Evolutionary conservation across 2,329 filamentous ascomycete genomes (phyloP).

Genomic region (Xylaria polymorpha): DNA sequence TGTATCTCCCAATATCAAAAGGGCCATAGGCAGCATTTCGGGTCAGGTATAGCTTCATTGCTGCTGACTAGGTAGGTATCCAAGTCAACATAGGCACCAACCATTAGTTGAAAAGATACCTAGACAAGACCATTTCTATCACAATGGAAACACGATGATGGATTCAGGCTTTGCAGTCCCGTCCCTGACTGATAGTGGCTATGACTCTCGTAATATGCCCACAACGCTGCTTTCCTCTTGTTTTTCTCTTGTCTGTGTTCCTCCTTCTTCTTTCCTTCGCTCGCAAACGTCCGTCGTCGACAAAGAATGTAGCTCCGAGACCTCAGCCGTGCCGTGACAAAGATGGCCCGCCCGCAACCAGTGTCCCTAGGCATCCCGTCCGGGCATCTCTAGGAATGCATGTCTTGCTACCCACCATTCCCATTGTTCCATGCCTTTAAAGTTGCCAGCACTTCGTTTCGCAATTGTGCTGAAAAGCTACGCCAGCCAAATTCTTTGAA

Average conservation of each 20-base stretch:
- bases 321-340: constrained; percentile 16
- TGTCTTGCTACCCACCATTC: constrained; percentile 2
- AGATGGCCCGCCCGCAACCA: constrained; percentile 34
- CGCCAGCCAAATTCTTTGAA: neutral
- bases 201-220: neutral
- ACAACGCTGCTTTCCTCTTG: too few relatives aligned
- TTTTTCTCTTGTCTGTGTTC: neutral
- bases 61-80: neutral
- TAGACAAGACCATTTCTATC: neutral
- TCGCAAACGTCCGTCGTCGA: constrained; percentile 30
- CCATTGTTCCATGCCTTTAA: constrained; percentile 24
- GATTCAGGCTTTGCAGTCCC: neutral
- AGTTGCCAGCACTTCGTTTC: neutral
- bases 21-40: neutral
- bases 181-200: neutral
- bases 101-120: neutral
- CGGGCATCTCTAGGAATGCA: constrained; percentile 17
- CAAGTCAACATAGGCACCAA: neutral
- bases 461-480: neutral
- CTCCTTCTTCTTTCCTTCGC: neutral
- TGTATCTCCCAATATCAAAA: neutral
- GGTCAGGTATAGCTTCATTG: neutral
- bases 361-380: constrained; percentile 2
- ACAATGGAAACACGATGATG: neutral
- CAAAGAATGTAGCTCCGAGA: constrained; percentile 22